Base-by-base conservation (phyloP, 1,284 basidiomycete species). In the Ganoderma sinense region DNA sequence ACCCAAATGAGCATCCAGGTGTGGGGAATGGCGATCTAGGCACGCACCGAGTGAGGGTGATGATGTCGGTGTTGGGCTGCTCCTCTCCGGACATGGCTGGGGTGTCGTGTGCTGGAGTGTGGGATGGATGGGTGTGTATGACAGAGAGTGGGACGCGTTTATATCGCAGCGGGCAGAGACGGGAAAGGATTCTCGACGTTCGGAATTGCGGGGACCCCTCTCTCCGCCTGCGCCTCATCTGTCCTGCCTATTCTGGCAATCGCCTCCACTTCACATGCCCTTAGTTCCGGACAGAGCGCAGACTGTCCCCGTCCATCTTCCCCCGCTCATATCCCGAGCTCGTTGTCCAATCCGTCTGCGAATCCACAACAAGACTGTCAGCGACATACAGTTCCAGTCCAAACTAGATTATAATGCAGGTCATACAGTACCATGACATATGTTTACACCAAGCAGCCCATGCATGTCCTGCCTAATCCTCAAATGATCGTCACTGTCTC, bases 11-110 rank as follows among this genome's bases (percentile, higher is more conserved):
- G 67, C 67, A 69, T 64, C 23, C 48, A 67, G 36, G 23, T 48
- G 6, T 11, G 31, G 20, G 23, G 56, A 51, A 13, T 20, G n/a
- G 10, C 26, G 13, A 20, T 70, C 55, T 75, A 71, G 63, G 51
- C 16, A 73, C 87, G 65, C 78, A 94, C 94, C 95, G 88, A 71
- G 96, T 97, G 79, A 97, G 89, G 67, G 96, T 97, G 84, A 97
- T 94, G 78, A 97, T 86, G 80, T 97, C 95, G 66, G 93, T 94
- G 83, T 85, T 91, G 73, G 94, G 94, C 68, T 86, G 80, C 75
- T 94, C 91, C 79, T 94, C 91, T 76, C 81, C 73, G 69, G 86
- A 79, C 87, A 90, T 90, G 72, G 73, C 74, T 73, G 43, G 33
- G 64, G 58, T 71, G 63, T 53, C 56, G 65, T 62, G n/a, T 53